phyloP scores from a whole-genome alignment of 148 eudicot genomes.

The Fagopyrum tataricum region DNA sequence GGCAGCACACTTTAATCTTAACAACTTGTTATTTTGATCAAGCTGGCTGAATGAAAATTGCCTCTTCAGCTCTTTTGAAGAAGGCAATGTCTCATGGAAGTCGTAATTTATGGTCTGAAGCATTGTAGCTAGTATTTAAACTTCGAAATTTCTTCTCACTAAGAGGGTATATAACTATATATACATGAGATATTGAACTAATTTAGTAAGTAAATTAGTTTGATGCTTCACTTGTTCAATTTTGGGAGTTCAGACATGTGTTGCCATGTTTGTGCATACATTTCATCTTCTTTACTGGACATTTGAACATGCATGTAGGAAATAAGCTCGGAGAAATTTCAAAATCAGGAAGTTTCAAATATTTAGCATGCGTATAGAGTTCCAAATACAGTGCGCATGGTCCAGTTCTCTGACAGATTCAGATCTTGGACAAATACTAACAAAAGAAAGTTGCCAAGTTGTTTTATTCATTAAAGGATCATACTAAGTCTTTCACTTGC shows the following conservation, averaged over 20 bases:
- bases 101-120: not conserved
- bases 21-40: not conserved
- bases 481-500: not conserved
- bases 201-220: not conserved
- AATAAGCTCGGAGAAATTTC: no score
- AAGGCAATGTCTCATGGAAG: not conserved
- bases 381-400: no score
- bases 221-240: not conserved
- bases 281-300: not conserved
- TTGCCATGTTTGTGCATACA: slow-evolving; percentile 1
- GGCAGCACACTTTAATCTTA: not conserved
- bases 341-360: no score
- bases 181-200: not conserved
- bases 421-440: not conserved
- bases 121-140: not conserved
- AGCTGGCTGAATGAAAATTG: not conserved
- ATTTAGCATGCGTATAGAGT: no score
- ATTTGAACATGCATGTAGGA: no score
- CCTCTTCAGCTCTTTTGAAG: not conserved
- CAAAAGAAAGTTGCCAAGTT: not conserved
- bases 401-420: not conserved
- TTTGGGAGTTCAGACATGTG: not conserved
- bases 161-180: not conserved
- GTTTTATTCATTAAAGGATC: not conserved
- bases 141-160: not conserved